phyloP scores from a whole-genome alignment of 345 rosid genomes.

The Geranium rotundifolium region DNA sequence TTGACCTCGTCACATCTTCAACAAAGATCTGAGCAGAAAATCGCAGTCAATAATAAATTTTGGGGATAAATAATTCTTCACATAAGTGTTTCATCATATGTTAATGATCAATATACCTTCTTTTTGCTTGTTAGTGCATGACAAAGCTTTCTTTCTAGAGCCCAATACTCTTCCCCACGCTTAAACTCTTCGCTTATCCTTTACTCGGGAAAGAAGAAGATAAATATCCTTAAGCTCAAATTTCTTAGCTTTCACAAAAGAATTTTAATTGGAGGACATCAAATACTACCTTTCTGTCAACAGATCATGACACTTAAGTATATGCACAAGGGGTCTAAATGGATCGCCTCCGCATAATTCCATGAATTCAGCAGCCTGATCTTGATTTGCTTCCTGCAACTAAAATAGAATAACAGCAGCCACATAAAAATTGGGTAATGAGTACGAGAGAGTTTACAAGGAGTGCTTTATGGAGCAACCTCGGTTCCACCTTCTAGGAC shows the following conservation, averaged over 20 bases:
- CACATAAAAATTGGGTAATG: conserved; percentile 8
- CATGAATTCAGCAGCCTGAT: conserved; percentile 16
- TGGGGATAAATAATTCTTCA: neutral
- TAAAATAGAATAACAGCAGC: conserved; percentile 11
- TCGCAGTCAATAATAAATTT: neutral
- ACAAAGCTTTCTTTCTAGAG: conserved; percentile 83
- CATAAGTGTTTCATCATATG: neutral
- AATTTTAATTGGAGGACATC: neutral
- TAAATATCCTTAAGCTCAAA: conserved; percentile 3
- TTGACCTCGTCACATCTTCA: conserved; percentile 69
- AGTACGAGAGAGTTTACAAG: neutral
- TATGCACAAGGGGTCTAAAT: conserved; percentile 35
- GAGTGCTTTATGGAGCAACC: conserved; percentile 10
- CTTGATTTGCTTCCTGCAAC: conserved; percentile 24
- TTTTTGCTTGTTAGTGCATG: conserved; percentile 35
- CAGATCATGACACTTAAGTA: conserved; percentile 50
- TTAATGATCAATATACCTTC: conserved; percentile 27
- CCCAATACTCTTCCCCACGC: conserved; percentile 76
- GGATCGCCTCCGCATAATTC: conserved; percentile 34
- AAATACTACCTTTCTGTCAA: conserved; percentile 44
- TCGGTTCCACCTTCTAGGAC: conserved; percentile 19
- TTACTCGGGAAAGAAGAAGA: conserved; percentile 10
- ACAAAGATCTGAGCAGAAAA: conserved; percentile 30
- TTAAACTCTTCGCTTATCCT: conserved; percentile 62
- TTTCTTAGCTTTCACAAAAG: neutral